Evolutionary conservation across 371 early-diverging fungal genomes (phyloP), one percentile per base, ranked within the genome.

Genomic region (Saksenaea vasiformis): DNA sequence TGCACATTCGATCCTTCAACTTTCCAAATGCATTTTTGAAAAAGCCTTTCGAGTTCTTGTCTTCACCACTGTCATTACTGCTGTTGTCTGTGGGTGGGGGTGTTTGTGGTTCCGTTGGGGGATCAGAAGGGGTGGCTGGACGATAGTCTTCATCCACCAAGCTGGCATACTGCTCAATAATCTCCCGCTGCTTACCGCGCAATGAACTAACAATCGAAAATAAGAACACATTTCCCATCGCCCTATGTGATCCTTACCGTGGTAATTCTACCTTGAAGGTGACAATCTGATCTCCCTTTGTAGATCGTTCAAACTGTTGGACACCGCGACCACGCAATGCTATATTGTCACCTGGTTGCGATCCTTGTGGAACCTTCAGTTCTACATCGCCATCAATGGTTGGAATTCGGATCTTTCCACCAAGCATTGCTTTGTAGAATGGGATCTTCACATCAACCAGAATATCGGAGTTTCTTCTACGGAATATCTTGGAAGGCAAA

Each of bases 341-440:
- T 39, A 90, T 87, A 55, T 85, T 83, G 22, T 96, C 96, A 26
- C 89, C 91, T 1, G 95, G 95, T 68, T 97, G 98, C 8, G 92
- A 88, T 27, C 96, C 96, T 9, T 90, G 69, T 5, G 89, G 91
- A 19, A 97, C 71, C 61, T 85, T 90, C 39, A 97, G 75, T 58
- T 97, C 98, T 1, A 96, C 94, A 64, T 95, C 93, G 43, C 98
- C 97, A 68, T 94, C 94, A 10, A 96, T 81, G 8, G 97, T 96
- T 3, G 95, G 96, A 38, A 97, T 86, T 5, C 87, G 84, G 19
- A 96, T 73, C 5, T 77, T 80, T 55, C 98, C 98, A 39, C 98
- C 98, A 35, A 97, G 76, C 1, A 95, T 74, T 3, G 96, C 96
- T 2, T 85, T 91, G 22, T 88, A 83, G 66, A 97, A 86, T 13